phyloP scores from a whole-genome alignment of 192 early-diverging fungal species.

The Dissophora ornata region DNA sequence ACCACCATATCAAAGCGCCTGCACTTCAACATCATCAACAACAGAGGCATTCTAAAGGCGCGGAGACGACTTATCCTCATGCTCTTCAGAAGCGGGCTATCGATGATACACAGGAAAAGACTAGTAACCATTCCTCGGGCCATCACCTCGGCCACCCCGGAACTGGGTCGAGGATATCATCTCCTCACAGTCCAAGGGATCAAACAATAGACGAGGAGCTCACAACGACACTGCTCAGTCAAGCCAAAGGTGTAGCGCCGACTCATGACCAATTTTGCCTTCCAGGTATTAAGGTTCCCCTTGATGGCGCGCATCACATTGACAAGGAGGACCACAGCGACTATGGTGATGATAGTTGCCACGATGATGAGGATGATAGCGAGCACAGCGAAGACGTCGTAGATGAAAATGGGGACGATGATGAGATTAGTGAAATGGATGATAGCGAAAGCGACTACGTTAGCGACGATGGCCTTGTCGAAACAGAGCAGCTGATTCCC shows the following conservation, averaged over 20 bases:
- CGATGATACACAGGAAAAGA: too few relatives aligned
- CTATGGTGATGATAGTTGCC: not conserved
- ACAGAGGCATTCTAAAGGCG: not conserved
- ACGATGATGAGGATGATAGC: not conserved
- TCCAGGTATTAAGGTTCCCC: not conserved
- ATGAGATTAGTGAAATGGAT: slow-evolving; percentile 18
- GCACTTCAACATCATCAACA: not conserved
- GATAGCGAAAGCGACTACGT: slow-evolving; percentile 21
- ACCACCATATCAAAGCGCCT: slow-evolving; percentile 2
- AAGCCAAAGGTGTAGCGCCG: not conserved
- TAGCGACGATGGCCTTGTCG: slow-evolving; percentile 16
- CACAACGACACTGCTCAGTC: slow-evolving; percentile 6
- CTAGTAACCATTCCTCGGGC: too few relatives aligned
- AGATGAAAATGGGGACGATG: slow-evolving; percentile 4
- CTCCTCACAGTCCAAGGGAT: slow-evolving; percentile 25
- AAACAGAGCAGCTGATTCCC: not conserved
- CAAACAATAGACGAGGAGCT: slow-evolving; percentile 29
- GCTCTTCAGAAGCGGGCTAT: not conserved
- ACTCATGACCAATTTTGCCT: not conserved
- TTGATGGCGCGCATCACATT: not conserved
- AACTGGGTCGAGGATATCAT: not conserved
- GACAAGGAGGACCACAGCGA: not conserved
- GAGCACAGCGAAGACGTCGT: slow-evolving; percentile 4
- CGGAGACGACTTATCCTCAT: not conserved
- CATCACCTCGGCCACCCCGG: not conserved